These are phyloP conservation scores for Epicoccum nigrum DNA, from an alignment of 2,329 filamentous ascomycete genomes.

Conservation along the genomic window DNA sequence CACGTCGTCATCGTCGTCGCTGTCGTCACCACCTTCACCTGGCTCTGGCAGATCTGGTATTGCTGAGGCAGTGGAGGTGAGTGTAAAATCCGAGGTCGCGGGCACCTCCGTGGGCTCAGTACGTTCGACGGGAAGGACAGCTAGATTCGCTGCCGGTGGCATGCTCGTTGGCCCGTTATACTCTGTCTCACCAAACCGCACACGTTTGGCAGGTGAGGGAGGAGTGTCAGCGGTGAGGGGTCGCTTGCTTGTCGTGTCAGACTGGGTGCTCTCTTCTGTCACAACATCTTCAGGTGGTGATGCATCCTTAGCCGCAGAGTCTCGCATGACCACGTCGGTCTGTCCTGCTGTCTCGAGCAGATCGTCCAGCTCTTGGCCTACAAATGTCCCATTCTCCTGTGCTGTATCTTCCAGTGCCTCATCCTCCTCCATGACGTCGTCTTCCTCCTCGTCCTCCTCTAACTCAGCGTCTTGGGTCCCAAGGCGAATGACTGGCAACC, in stretches of 20 bases:
- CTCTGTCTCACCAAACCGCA: constrained; percentile 25
- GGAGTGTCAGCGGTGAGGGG: constrained; percentile 27
- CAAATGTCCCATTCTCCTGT: constrained; percentile 63
- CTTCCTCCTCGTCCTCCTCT: constrained; percentile 33
- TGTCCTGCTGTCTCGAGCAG: constrained; percentile 28
- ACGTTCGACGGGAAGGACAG: background rate
- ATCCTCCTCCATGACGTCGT: constrained; percentile 29
- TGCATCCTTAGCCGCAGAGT: constrained; percentile 26
- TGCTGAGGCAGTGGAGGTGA: constrained; percentile 23
- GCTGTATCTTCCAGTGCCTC: constrained; percentile 19
- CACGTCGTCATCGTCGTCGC: constrained; percentile 38
- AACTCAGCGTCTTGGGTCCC: constrained; percentile 27
- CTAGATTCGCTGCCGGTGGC: constrained; percentile 4
- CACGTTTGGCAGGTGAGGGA: constrained; percentile 40
- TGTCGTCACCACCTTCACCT: constrained; percentile 17
- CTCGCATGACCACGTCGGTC: constrained; percentile 15
- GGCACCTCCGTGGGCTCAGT: constrained; percentile 5
- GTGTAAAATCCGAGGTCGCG: constrained; percentile 25
- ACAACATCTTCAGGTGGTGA: background rate
- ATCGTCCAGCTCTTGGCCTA: constrained; percentile 36
- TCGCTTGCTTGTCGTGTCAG: constrained; percentile 28
- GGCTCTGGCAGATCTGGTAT: constrained; percentile 25
- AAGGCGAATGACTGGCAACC: constrained; percentile 52
- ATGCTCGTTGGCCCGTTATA: constrained; percentile 7
- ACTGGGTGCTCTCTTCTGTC: background rate